Percentiles rank a stretch among this genome's conserved stretches.
phyloP scores from a whole-genome alignment of 495 filamentous ascomycete genomes.

The Tuber magnatum region DNA sequence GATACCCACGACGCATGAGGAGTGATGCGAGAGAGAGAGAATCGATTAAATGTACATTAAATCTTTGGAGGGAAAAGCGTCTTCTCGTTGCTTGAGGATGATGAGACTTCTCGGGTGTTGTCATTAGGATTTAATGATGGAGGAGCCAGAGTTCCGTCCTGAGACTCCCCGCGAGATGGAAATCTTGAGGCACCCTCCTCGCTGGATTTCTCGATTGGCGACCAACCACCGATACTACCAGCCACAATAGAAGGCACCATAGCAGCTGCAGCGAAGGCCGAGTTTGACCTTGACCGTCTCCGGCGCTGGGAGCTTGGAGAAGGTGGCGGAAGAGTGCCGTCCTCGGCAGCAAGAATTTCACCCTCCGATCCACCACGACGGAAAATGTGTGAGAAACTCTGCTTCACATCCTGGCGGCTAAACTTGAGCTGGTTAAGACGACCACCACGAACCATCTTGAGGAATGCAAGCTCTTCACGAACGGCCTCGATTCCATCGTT shows the following conservation, averaged over 20 bases:
- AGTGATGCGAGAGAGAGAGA: background rate
- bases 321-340: constrained; percentile 21
- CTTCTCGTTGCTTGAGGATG: constrained; percentile 1
- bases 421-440: constrained; percentile 81
- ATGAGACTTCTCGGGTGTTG: background rate
- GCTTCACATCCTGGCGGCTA: constrained; percentile 51
- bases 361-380: constrained; percentile 25
- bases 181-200: constrained; percentile 50
- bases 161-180: constrained; percentile 43
- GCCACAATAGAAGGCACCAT: constrained; percentile 64
- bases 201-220: constrained; percentile 55
- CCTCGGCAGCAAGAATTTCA: constrained; percentile 21
- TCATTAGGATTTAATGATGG: background rate
- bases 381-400: constrained; percentile 28
- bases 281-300: constrained; percentile 63
- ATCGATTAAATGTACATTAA: background rate
- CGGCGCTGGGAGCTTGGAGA: constrained; percentile 29
- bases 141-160: constrained; percentile 17
- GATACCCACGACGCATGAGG: background rate
- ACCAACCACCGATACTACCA: constrained; percentile 65
- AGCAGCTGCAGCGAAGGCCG: constrained; percentile 60
- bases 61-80: background rate
- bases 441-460: constrained; percentile 86
- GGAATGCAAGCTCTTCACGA: constrained; percentile 71
- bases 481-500: constrained; percentile 60